These are phyloP conservation scores for Afroboletus lepidellus DNA, from an alignment of 1,284 basidiomycete genomes.

Conservation along the genomic window DNA sequence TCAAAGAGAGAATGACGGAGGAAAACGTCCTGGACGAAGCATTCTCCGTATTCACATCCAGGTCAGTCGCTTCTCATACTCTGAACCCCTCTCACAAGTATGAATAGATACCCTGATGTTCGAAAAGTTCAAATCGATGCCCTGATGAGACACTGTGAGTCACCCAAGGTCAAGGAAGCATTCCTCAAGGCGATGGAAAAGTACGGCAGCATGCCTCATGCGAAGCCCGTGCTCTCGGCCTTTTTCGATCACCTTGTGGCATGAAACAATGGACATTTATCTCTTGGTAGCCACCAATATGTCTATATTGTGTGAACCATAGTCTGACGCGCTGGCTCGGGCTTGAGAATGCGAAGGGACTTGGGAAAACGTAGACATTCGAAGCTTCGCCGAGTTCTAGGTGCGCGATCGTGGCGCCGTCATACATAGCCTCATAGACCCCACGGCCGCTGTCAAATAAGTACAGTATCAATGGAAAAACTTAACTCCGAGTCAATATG, in stretches of 20 bases:
- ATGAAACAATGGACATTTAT: neutral
- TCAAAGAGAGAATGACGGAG: constrained; percentile 16
- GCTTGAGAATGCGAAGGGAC: too few relatives aligned
- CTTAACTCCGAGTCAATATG: too few relatives aligned
- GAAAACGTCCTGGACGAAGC: constrained; percentile 29
- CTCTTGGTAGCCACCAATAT: neutral
- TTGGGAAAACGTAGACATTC: too few relatives aligned
- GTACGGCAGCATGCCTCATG: constrained; percentile 20
- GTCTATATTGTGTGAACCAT: constrained; percentile 1
- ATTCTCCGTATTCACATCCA: constrained; percentile 31
- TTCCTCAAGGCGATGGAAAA: constrained; percentile 17
- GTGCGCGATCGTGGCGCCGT: too few relatives aligned
- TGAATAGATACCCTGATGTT: constrained; percentile 22
- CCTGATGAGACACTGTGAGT: constrained; percentile 10
- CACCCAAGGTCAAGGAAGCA: constrained; percentile 15
- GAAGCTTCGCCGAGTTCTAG: too few relatives aligned
- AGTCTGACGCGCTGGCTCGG: too few relatives aligned
- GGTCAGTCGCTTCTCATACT: constrained; percentile 12
- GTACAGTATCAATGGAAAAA: too few relatives aligned
- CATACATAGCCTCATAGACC: too few relatives aligned
- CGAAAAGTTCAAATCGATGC: constrained; percentile 12
- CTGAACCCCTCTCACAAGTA: constrained; percentile 4
- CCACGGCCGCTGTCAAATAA: too few relatives aligned
- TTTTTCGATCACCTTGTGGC: constrained; percentile 20
- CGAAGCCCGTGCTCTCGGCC: constrained; percentile 14